Base-by-base conservation (phyloP, 768 basidiomycete genomes). In the Mycena vulgaris region DNA sequence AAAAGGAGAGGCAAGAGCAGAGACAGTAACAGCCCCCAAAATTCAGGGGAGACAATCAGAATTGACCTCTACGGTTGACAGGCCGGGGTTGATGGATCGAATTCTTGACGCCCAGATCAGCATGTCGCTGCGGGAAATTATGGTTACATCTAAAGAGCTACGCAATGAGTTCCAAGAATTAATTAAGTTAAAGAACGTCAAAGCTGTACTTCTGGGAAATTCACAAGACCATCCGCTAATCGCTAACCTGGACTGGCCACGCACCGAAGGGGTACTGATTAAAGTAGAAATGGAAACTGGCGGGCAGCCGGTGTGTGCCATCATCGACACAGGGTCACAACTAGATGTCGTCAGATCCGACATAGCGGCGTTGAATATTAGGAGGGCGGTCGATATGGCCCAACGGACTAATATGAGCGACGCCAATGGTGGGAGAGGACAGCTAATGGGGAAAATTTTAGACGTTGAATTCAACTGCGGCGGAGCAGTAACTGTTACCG, bases 131-230 rank as follows among this genome's bases (percentile, higher is more conserved):
- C 30, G 33, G 8, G 59, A 61, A 25, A 35, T 61, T 7, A 33
- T 61, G 31, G 59, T 48, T 0, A 35, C 47, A 2, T 61, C 59
- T 19, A 61, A 61, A 19, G 45, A 48, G 0, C 0, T 61, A 3
- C 23, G 47, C 1, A 35, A 21, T 0, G 59, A 61, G 0, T 45
- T 61, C 9, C 59, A 48, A 23, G 30, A 52, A 19, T 17, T 52
- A 19, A 52, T 52, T 21, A 31, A 31, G 5, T 28, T 52, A 1
- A 52, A 61, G 47, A 61, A 61, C 45, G 57, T 59, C n/a, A n/a
- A n/a, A n/a, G 13, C 27, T 17, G 57, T 59, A 0, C 25, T 42
- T 5, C 13, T 59, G 2, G 57, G 57, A 9, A 40, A 21, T 7
- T 19, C 57, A 30, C 2, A 5, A 3, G 11, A 59, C 10, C 57